Conservation (phyloP, 164 flowering plant genomes). For the Echeveria elegans region DNA sequence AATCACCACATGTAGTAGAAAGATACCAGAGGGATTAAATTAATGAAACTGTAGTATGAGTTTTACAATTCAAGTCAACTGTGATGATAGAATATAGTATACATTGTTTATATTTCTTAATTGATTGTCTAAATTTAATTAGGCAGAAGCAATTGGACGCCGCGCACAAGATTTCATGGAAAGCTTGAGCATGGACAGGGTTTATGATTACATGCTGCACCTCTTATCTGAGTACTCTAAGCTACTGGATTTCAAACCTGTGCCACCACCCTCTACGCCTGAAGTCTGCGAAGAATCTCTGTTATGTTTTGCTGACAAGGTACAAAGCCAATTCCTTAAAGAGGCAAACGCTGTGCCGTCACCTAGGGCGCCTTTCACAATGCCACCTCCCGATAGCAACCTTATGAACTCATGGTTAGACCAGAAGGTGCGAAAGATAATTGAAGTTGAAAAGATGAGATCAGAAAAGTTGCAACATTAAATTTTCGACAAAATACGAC, state of each 20-base stretch:
- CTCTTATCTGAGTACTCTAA: constrained; percentile 65
- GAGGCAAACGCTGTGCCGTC: constrained; percentile 34
- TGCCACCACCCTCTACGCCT: constrained; percentile 43
- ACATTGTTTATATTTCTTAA: background rate
- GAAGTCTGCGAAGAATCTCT: constrained; percentile 54
- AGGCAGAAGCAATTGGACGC: constrained; percentile 76
- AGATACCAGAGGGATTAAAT: too few relatives aligned
- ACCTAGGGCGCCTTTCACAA: constrained; percentile 43
- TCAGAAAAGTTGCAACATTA: background rate
- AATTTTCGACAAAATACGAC: too few relatives aligned
- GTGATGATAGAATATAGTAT: background rate
- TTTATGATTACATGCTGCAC: constrained; percentile 85
- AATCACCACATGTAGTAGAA: too few relatives aligned
- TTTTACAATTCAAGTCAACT: background rate
- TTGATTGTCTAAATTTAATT: constrained; percentile 3
- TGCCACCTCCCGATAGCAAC: constrained; percentile 22
- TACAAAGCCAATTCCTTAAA: constrained; percentile 38
- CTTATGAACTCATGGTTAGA: constrained; percentile 19
- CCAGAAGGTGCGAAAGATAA: constrained; percentile 21
- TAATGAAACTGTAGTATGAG: too few relatives aligned
- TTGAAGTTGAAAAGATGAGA: constrained; percentile 17
- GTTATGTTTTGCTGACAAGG: constrained; percentile 58
- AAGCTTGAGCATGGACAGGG: constrained; percentile 44
- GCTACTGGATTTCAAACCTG: constrained; percentile 63
- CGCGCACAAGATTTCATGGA: constrained; percentile 61